Base-by-base conservation (phyloP, 2,329 filamentous ascomycete species). In the Phaeosphaeria sp. region DNA sequence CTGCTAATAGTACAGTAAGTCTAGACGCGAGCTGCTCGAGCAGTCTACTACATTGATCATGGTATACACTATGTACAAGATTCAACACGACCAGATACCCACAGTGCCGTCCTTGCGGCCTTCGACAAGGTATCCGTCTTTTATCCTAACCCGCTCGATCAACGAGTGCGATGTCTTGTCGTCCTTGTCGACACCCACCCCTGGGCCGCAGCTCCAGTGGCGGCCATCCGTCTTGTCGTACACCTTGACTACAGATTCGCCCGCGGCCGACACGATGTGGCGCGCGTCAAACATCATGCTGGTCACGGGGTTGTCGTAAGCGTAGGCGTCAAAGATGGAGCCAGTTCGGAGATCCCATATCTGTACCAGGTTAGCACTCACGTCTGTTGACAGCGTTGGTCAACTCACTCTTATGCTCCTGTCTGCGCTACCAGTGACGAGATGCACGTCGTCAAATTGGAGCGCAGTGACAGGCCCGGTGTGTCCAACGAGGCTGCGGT, bases 331-430 rank as follows among this genome's bases (percentile, higher is more conserved):
- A 76, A 91, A 91, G 68, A 99, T 97, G 33, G 93, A 93, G 46
- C 95, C 95, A 13, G 93, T 98, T 53, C 95, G 91, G 55, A 99
- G 89, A 79, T 99, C 95, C 95, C 95, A 99, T 74, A 99, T 98
- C 93, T 98, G 73, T 27, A n/a, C 6, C 36, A 22, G 6, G 24
- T 64, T 57, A 63, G 69, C 78, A 66, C 3, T 13, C 30, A 36
- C 11, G 11, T 36, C 11, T 36, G 30, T 3, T 57, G 24, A n/a
- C 18, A 3, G 43, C 15, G 6, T 33, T 45, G n/a, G 7, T 20
- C n/a, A 18, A 84, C 92, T 86, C 84, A 98, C 94, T 80, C 95
- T 85, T 75, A 99, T 91, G 75, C 94, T 98, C 72, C 95, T 86
- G 78, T 99, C 95, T 71, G 91, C 79, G 78, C 93, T 97, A 55